Conservation (phyloP, 148 eudicot genomes). For the Chenopodium berlandieri region DNA sequence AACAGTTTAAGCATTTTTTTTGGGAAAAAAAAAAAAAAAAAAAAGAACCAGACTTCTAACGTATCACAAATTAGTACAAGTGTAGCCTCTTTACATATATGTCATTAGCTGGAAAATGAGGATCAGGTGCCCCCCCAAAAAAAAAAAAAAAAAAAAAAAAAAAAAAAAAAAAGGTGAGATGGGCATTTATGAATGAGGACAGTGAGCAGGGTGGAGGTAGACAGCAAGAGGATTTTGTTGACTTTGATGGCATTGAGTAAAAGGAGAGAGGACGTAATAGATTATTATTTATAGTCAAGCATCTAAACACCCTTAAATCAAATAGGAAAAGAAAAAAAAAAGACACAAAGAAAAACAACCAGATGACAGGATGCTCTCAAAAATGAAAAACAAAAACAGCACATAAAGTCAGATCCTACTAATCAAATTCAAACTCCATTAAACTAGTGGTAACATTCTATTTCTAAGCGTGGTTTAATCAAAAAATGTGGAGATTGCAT, state of each 20-base stretch:
- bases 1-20: neutral
- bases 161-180: too few relatives aligned
- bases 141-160: too few relatives aligned
- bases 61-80: neutral
- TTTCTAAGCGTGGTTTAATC: neutral
- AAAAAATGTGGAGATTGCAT: neutral
- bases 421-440: neutral
- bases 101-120: neutral
- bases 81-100: neutral
- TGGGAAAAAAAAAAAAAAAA: too few relatives aligned
- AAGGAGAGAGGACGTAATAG: neutral
- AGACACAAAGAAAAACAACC: neutral
- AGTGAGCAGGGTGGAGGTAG: neutral
- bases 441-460: neutral
- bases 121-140: too few relatives aligned
- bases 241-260: neutral
- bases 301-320: neutral
- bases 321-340: neutral
- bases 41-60: neutral
- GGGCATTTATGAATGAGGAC: too few relatives aligned
- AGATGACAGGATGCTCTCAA: neutral
- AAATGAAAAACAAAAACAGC: neutral
- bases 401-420: neutral
- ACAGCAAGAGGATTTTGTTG: neutral
- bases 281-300: too few relatives aligned